These are phyloP conservation scores for Xylariomycetidae sp. DNA, from an alignment of 2,329 filamentous ascomycete species.

Conservation along the genomic window DNA sequence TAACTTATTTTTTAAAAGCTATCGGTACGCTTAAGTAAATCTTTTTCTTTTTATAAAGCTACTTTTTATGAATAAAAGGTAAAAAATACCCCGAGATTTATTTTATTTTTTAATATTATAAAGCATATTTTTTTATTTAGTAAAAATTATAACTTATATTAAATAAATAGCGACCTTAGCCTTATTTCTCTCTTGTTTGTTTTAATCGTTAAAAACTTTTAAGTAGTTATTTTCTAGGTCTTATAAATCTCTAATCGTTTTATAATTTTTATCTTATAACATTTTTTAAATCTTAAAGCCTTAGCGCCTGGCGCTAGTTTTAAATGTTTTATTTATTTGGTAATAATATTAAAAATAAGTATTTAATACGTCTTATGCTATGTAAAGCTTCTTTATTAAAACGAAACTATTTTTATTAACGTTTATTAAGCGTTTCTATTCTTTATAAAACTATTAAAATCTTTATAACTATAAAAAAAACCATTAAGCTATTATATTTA, in stretches of 20 bases:
- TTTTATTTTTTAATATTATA: not conserved
- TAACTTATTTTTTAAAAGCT: not conserved
- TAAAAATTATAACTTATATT: not conserved
- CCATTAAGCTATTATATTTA: conserved; percentile 2
- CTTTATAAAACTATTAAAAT: conserved; percentile 1
- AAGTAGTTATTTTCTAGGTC: not conserved
- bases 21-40: conserved; percentile 1
- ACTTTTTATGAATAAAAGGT: not conserved
- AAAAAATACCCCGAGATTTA: not conserved
- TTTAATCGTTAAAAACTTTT: not conserved
- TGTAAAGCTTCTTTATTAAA: not conserved
- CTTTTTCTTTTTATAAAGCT: not conserved
- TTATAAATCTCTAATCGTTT: not conserved
- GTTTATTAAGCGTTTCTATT: not conserved
- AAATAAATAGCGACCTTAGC: not conserved
- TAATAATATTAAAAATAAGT: not conserved
- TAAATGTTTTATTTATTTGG: not conserved
- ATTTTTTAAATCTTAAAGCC: not conserved
- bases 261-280: conserved; percentile 1
- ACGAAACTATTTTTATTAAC: not conserved
- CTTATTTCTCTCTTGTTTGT: not conserved
- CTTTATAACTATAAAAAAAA: not conserved
- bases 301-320: not conserved
- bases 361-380: not conserved
- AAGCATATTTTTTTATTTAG: not conserved